Percentiles rank a stretch among this genome's conserved stretches.
phyloP scores from a whole-genome alignment of 805 yeast genomes.

The Pichia cabralensis region DNA sequence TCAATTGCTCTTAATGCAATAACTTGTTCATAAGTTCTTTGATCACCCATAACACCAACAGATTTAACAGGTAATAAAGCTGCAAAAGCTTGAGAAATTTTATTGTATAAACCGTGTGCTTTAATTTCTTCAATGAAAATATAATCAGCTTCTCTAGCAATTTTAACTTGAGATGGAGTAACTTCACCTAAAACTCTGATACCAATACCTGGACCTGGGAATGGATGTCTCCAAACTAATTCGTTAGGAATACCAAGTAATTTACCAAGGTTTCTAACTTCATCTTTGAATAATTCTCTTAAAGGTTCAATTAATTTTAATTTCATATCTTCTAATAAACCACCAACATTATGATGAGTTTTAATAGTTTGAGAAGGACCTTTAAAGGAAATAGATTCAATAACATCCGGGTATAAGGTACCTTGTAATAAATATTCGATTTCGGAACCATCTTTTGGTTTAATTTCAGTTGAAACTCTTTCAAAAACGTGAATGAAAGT shows the following conservation, averaged over 20 bases:
- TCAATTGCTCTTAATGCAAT: constrained; percentile 98
- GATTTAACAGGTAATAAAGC: constrained; percentile 94
- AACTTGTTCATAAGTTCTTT: constrained; percentile 98
- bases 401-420: constrained; percentile 95
- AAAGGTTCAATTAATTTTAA: constrained; percentile 96
- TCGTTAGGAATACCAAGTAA: constrained; percentile 92
- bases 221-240: constrained; percentile 99
- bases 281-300: constrained; percentile 97
- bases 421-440: constrained; percentile 94
- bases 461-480: constrained; percentile 86
- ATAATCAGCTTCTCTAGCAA: constrained; percentile 94
- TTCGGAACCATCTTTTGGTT: constrained; percentile 81
- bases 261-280: constrained; percentile 94
- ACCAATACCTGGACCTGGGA: constrained; percentile 99
- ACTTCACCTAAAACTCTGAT: constrained; percentile 97
- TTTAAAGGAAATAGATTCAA: constrained; percentile 96
- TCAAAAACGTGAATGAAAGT: constrained; percentile 96
- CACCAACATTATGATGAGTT: constrained; percentile 99
- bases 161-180: constrained; percentile 82
- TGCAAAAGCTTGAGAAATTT: constrained; percentile 97
- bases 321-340: constrained; percentile 95
- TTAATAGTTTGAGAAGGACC: constrained; percentile 99
- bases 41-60: constrained; percentile 99
- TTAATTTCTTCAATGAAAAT: constrained; percentile 95
- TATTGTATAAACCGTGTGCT: constrained; percentile 82